phyloP scores from a whole-genome alignment of 1,139 yeast genomes.

The Debaryomycetaceae sp. region DNA sequence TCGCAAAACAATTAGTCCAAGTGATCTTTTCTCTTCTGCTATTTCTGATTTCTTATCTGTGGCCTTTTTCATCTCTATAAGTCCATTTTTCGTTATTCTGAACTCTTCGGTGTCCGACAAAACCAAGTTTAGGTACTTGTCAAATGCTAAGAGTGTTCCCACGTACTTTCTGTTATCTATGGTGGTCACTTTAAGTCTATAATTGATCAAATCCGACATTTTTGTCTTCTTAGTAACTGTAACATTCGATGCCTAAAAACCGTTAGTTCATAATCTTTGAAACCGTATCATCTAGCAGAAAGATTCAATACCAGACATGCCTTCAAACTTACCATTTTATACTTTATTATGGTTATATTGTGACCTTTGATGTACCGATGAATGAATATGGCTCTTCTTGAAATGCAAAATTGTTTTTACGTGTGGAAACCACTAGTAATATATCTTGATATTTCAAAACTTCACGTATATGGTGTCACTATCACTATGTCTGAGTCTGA shows the following conservation, averaged over 20 bases:
- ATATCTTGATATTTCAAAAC: not conserved
- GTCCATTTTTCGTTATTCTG: conserved; percentile 64
- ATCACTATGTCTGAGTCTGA: not conserved
- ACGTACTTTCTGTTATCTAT: conserved; percentile 71
- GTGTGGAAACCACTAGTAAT: not conserved
- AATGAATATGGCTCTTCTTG: not conserved
- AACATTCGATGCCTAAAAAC: conserved; percentile 8
- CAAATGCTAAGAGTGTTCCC: conserved; percentile 85
- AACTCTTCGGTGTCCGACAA: conserved; percentile 83
- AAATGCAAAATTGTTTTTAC: not conserved
- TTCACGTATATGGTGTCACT: not conserved
- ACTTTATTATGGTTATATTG: not conserved
- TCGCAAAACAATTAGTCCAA: conserved; percentile 80
- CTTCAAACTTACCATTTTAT: not conserved
- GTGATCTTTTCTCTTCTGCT: conserved; percentile 61
- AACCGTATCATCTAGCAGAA: not conserved
- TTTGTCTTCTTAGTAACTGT: conserved; percentile 43
- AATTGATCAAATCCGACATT: conserved; percentile 69
- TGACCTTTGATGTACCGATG: not conserved
- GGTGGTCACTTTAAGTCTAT: conserved; percentile 68
- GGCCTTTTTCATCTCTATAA: conserved; percentile 33
- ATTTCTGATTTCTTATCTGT: conserved; percentile 11
- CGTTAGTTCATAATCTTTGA: conserved; percentile 1
- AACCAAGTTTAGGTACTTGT: conserved; percentile 84
- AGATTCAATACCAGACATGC: no score